phyloP scores from a whole-genome alignment of 2,329 filamentous ascomycete genomes.

The Curvularia spicifera region DNA sequence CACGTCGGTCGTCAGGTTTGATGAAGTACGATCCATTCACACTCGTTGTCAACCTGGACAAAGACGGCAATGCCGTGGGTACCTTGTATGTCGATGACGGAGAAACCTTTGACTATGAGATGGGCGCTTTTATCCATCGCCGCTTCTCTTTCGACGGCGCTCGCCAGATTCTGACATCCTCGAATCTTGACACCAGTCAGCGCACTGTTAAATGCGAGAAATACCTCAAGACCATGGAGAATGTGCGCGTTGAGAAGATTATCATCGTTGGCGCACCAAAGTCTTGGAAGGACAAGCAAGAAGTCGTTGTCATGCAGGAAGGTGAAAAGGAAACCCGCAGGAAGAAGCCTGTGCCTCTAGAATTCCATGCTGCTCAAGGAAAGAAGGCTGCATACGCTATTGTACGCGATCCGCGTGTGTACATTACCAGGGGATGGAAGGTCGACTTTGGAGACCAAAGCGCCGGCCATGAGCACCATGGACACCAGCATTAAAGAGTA shows the following conservation, averaged over 20 bases:
- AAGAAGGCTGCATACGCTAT: conserved; percentile 68
- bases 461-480: conserved; percentile 30
- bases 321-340: conserved; percentile 53
- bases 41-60: conserved; percentile 75
- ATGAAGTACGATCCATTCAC: conserved; percentile 98
- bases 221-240: conserved; percentile 80
- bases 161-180: conserved; percentile 69
- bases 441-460: conserved; percentile 57
- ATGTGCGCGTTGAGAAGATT: conserved; percentile 82
- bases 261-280: conserved; percentile 80
- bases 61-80: conserved; percentile 75
- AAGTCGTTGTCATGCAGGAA: conserved; percentile 70
- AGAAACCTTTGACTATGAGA: conserved; percentile 85
- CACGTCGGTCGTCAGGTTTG: conserved; percentile 80
- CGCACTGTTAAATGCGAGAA: conserved; percentile 69
- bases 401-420: conserved; percentile 67
- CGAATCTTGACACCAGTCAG: conserved; percentile 54
- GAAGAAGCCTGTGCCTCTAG: conserved; percentile 60
- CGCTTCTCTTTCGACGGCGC: conserved; percentile 69
- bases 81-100: conserved; percentile 92
- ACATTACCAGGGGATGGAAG: conserved; percentile 69
- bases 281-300: conserved; percentile 70
- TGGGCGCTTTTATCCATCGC: conserved; percentile 87
- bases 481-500: conserved; percentile 29
- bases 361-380: conserved; percentile 62